Evolutionary conservation across 2,329 filamentous ascomycete species (phyloP), one percentile per base, ranked within the genome.

Genomic region (Diaporthe capsici): DNA sequence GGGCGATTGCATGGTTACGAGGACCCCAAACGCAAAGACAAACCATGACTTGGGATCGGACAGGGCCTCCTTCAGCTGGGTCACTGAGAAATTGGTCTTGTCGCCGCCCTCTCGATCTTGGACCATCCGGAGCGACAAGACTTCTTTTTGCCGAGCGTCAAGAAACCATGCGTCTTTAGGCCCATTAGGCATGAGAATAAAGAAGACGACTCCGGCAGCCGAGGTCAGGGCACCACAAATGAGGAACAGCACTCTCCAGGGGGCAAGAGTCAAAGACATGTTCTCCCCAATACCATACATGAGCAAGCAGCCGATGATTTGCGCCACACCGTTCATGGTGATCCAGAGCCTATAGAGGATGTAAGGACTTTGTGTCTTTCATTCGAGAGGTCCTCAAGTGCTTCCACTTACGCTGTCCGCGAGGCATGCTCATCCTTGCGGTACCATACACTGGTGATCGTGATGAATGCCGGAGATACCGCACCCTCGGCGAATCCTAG

Each of bases 281-380:
- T 86, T 84, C 76, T 85, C 84, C 53, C 86, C 88, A 71, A 90
- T 87, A 49, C 87, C 86, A 77, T 88, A 89, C 86, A 88, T 88
- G n/a, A 88, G 81, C 7, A 88, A 76, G 39, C 82, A 84, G 13
- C 87, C 86, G 51, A 87, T 76, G 42, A 88, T 82, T 77, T 88
- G 87, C 0, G 87, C 86, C 2, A 88, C 55, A 4, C 85, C 86
- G 76, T 87, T 87, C 83, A 86, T 86, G 9, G 83, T 85, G 15
- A 88, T 83, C 86, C 86, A 87, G 44, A 83, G 80, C 13, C 81
- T 83, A n/a, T 25, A 8, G 22, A 47, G 28, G 2, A 37, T 73
- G 10, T 57, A 8, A 71, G n/a, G 3, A 12, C 15, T 42, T 17
- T n/a, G 22, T 31, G 5, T 17, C 55, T 63, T 31, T 71, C 5